These are phyloP conservation scores for Flaveria floridana DNA, from an alignment of 140 eudicot species.

Conservation along the genomic window DNA sequence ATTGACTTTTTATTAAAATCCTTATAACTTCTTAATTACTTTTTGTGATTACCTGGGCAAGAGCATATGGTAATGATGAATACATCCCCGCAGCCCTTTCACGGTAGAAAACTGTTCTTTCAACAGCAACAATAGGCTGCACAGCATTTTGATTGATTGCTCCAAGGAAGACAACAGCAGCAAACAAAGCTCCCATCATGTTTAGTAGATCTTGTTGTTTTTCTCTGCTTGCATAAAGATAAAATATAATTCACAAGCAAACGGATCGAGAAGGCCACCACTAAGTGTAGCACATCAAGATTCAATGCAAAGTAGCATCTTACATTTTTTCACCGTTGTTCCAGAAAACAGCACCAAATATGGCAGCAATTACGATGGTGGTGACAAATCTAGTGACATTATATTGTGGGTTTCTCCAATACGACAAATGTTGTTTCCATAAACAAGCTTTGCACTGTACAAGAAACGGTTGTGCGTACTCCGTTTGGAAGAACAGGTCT, in stretches of 20 bases:
- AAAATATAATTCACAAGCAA: neutral
- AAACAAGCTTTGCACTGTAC: slow-evolving; percentile 58
- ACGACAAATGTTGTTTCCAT: slow-evolving; percentile 64
- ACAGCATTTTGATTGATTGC: slow-evolving; percentile 48
- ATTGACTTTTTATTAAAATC: neutral
- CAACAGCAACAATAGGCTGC: slow-evolving; percentile 50
- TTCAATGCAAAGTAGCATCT: slow-evolving; percentile 1
- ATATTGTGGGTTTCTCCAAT: slow-evolving; percentile 61
- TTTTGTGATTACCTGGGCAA: slow-evolving; percentile 48
- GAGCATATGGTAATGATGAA: slow-evolving; percentile 34
- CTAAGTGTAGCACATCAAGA: neutral
- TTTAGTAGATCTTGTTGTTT: slow-evolving; percentile 54
- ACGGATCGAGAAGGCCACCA: neutral
- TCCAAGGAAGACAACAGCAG: slow-evolving; percentile 56
- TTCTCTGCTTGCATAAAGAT: slow-evolving; percentile 24
- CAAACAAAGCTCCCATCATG: slow-evolving; percentile 50
- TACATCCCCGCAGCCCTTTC: slow-evolving; percentile 58
- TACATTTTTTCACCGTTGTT: slow-evolving; percentile 45
- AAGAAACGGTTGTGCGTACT: slow-evolving; percentile 48
- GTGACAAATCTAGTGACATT: slow-evolving; percentile 45
- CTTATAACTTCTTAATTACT: neutral
- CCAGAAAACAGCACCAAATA: slow-evolving; percentile 51
- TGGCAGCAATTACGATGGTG: slow-evolving; percentile 33
- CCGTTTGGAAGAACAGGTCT: slow-evolving; percentile 47
- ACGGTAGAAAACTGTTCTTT: slow-evolving; percentile 61